Evolutionary conservation across 176 grass and related monocot species (phyloP), one percentile per base, ranked within the genome.

Genomic region (Alloteropsis semialata): DNA sequence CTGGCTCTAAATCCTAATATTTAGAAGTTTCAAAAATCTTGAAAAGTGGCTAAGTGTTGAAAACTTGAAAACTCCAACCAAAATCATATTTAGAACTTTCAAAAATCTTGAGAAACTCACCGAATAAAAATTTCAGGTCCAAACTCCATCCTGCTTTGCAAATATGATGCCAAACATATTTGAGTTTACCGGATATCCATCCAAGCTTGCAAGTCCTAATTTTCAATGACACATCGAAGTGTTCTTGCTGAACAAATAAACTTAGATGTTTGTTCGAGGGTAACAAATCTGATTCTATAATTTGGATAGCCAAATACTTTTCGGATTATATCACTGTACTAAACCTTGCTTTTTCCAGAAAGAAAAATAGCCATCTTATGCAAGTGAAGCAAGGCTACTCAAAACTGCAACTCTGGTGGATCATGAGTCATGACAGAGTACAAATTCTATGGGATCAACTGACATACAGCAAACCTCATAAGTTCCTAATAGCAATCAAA

Each of bases 401-500:
- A 60, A 82, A 72, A 51, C 25, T 80, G 30, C 27, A 46, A 71
- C 13, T 44, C 16, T 10, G 27, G 34, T 34, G 29, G 63, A 69
- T 43, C 33, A 58, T 12, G 55, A 57, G 54, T 24, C 37, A 59
- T 77, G 62, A 38, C 28, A 59, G 3, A 24, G 28, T 32, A 43
- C 59, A 75, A 45, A 59, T 22, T 16, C 50, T 77, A 48, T 48
- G 19, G 19, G 44, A 55, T 42, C 14, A 65, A 74, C 38, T 39
- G n/a, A 39, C 71, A 57, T 22, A 37, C 22, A 76, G 0, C 6
- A 76, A 82, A 41, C 41, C 30, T 29, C 42, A 13, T 33, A 72
- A 69, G 61, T 60, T 50, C 39, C 39, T 50, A 62, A 51, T 69
- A 43, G 22, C 22, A 69, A 29, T 0, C 50, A 81, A 75, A 90